Percentiles rank a stretch among this genome's conserved stretches.
These are phyloP conservation scores for Chenopodium berlandieri DNA, from an alignment of 148 eudicot genomes.

Conservation along the genomic window DNA sequence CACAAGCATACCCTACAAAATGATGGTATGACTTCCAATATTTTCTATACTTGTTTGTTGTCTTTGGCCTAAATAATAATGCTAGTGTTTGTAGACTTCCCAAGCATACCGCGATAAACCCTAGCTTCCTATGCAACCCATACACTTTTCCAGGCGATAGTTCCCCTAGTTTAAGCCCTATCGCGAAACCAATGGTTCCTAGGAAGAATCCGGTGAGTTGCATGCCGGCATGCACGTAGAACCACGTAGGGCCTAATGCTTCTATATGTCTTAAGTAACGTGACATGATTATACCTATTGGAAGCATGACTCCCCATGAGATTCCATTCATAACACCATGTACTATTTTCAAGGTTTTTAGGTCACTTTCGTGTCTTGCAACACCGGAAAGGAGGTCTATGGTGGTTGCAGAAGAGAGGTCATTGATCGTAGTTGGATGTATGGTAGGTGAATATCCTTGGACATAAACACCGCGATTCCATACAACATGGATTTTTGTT, in stretches of 20 bases:
- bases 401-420: conserved; percentile 68
- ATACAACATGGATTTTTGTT: conserved; percentile 67
- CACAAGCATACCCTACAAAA: conserved; percentile 92
- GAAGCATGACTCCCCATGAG: conserved; percentile 85
- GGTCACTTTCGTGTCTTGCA: conserved; percentile 28
- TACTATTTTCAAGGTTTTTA: conserved; percentile 45
- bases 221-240: conserved; percentile 74
- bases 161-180: conserved; percentile 72
- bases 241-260: conserved; percentile 75
- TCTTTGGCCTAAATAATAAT: conserved; percentile 76
- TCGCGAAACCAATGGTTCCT: conserved; percentile 71
- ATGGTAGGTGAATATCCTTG: conserved; percentile 98
- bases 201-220: conserved; percentile 63
- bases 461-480: conserved; percentile 93
- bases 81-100: conserved; percentile 81
- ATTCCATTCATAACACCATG: conserved; percentile 74
- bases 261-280: conserved; percentile 80
- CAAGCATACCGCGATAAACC: conserved; percentile 61
- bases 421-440: conserved; percentile 69
- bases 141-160: conserved; percentile 74
- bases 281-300: conserved; percentile 58
- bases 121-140: conserved; percentile 68
- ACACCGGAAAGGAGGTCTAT: conserved; percentile 64
- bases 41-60: conserved; percentile 76
- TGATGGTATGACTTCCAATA: conserved; percentile 99